A percentile compares a stretch with the other conserved stretches of the same genome.
Evolutionary conservation across 2,329 filamentous ascomycete genomes (phyloP).

Genomic region (Graphiopsis chlorocephala): DNA sequence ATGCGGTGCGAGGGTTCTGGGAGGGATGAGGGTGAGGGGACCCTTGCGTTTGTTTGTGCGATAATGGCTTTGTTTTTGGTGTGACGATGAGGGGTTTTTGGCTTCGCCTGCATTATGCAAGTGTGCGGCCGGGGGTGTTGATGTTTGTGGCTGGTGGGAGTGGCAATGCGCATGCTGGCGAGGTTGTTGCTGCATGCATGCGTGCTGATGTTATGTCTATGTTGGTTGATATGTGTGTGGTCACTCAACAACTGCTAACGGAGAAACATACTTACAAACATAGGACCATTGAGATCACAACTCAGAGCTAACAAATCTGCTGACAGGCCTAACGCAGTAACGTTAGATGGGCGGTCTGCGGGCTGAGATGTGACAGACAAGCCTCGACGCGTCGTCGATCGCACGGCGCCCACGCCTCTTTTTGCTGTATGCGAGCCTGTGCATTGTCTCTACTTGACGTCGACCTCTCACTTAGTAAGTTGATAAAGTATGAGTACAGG

Average conservation of each 20-base stretch:
- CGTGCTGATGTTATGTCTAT: background rate
- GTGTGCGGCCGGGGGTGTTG: background rate
- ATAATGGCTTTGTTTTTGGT: background rate
- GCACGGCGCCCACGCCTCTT: background rate
- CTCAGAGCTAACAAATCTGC: no score
- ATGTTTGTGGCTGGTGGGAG: background rate
- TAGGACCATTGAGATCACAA: no score
- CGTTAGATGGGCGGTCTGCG: conserved; percentile 3
- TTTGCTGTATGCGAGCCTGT: background rate
- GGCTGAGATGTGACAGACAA: conserved; percentile 3
- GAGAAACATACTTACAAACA: no score
- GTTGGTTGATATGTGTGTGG: background rate
- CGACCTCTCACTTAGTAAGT: no score
- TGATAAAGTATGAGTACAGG: no score
- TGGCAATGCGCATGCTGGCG: no score
- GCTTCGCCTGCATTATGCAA: background rate
- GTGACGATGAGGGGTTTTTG: background rate
- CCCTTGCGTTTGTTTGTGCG: conserved; percentile 5
- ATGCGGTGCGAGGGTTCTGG: background rate
- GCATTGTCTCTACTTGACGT: background rate
- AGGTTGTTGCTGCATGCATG: no score
- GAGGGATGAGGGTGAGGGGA: background rate
- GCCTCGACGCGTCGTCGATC: conserved; percentile 10
- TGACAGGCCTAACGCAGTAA: background rate
- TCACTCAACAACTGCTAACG: background rate